Evolutionary conservation across 2,329 filamentous ascomycete genomes (phyloP).

Genomic region (Arthrinium puccinioides): DNA sequence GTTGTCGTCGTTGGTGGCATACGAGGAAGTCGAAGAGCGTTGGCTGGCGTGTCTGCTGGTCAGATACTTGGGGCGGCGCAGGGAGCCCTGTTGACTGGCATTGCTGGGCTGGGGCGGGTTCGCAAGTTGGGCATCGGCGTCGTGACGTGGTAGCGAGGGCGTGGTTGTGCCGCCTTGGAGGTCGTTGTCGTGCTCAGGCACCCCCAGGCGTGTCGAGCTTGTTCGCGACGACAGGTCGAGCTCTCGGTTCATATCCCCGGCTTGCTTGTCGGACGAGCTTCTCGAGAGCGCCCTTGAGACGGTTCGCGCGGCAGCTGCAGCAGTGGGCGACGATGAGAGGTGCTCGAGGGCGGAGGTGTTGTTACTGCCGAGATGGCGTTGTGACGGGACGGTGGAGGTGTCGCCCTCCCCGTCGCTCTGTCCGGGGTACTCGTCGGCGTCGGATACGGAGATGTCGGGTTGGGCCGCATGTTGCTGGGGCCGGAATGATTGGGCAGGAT

Average conservation of each 20-base stretch:
- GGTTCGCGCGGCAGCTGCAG: slow-evolving; percentile 42
- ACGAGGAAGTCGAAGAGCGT: slow-evolving; percentile 52
- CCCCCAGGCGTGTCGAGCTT: no score
- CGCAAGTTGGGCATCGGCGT: slow-evolving; percentile 25
- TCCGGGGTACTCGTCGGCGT: slow-evolving; percentile 9
- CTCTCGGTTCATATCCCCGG: no score
- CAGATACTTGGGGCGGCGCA: slow-evolving; percentile 45
- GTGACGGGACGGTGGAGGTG: not conserved
- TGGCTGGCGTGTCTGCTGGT: slow-evolving; percentile 51
- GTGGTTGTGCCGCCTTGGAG: no score
- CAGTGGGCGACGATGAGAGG: slow-evolving; percentile 49
- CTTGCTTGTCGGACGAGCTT: no score
- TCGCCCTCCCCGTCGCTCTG: slow-evolving; percentile 21
- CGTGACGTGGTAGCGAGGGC: no score
- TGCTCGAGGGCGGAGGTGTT: slow-evolving; percentile 37
- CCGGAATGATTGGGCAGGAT: slow-evolving; percentile 4
- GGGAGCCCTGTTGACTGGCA: slow-evolving; percentile 6
- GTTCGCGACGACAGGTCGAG: no score
- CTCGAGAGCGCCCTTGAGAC: slow-evolving; percentile 42
- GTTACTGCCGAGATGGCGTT: slow-evolving; percentile 7
- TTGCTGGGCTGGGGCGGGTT: slow-evolving; percentile 7
- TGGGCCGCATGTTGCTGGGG: slow-evolving; percentile 2
- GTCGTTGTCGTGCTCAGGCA: no score
- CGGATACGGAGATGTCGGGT: slow-evolving; percentile 4
- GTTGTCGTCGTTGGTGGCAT: slow-evolving; percentile 37